Percentiles rank a stretch among this genome's conserved stretches.
Conservation (phyloP, 176 grass and related monocot genomes). For the Oryza officinalis region DNA sequence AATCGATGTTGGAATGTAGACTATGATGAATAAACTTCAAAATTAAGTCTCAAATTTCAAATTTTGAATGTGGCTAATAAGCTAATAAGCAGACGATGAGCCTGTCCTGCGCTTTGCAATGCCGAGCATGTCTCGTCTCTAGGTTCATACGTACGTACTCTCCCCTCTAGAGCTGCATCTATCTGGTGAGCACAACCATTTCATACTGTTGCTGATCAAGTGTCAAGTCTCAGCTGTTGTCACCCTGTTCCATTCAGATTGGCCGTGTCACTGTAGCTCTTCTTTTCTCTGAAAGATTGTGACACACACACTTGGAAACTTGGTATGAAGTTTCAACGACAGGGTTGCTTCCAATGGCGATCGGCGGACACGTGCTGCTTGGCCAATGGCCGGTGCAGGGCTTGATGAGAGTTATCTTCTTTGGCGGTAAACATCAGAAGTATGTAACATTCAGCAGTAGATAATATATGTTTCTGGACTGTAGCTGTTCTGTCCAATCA, state of each 20-base stretch:
- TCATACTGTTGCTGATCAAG: background rate
- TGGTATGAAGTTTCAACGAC: constrained; percentile 16
- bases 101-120: too few species aligned
- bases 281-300: background rate
- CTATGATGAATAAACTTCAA: too few species aligned
- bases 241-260: background rate
- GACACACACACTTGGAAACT: background rate
- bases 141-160: too few species aligned
- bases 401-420: constrained; percentile 28
- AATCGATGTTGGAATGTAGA: too few species aligned
- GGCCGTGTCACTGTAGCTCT: background rate
- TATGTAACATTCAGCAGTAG: background rate
- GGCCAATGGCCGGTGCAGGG: constrained; percentile 1
- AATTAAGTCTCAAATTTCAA: too few species aligned
- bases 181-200: background rate
- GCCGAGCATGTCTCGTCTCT: too few species aligned
- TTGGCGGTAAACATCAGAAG: background rate
- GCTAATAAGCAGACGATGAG: too few species aligned
- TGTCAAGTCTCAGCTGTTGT: background rate
- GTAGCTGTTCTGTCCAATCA: constrained; percentile 23
- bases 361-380: background rate
- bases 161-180: too few species aligned
- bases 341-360: constrained; percentile 20
- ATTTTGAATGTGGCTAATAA: too few species aligned
- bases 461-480: constrained; percentile 1